Evolutionary conservation across 352 stramenopile genomes (phyloP), one percentile per base, ranked within the genome.

Genomic region (Elongisporangium prolatum): DNA sequence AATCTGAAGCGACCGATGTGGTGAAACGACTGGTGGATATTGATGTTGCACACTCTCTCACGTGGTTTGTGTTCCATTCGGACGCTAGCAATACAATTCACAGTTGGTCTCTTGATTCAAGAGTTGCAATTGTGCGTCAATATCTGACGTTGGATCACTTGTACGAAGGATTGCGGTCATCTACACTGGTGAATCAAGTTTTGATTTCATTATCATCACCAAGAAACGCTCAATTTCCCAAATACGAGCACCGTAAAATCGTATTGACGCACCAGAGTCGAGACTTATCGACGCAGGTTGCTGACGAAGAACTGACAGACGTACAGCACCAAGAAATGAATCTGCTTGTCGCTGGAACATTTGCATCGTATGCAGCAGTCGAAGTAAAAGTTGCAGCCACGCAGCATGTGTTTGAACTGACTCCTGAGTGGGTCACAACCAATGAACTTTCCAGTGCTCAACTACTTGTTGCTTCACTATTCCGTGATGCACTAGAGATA

Each of bases 21-120:
- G 48, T 91, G 28, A 21, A 56, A 0, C 79, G 80, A 11, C 64
- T 89, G 10, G 67, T 88, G 37, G 79, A 91, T 55, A 64, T 94
- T 2, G 84, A 94, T 55, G 77, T 91, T 3, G 77, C 70, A 3
- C 77, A 90, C 58, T 80, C 80, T 11, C 69, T 94, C 50, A 89
- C 84, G 21, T 90, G 76, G 80, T 77, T 82, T 44, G 72, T 91
- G 7, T 86, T 90, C 56, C 80, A 91, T 50, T 71, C 72, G 3
- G 61, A 74, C 24, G 48, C 60, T 20, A 55, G 66, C 40, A 48
- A 68, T n/a, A 47, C 66, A 0, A 40, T 49, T 24, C 21, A 48
- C 21, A 60, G 55, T 34, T 60, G 44, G 18, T 28, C 18, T 17
- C 56, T 79, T 11, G 74, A 83, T 24, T 74, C 53, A 63, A 81